Evolutionary conservation across 1,284 basidiomycete genomes (phyloP), one percentile per base, ranked within the genome.

Genomic region (Vanrija sp.): DNA sequence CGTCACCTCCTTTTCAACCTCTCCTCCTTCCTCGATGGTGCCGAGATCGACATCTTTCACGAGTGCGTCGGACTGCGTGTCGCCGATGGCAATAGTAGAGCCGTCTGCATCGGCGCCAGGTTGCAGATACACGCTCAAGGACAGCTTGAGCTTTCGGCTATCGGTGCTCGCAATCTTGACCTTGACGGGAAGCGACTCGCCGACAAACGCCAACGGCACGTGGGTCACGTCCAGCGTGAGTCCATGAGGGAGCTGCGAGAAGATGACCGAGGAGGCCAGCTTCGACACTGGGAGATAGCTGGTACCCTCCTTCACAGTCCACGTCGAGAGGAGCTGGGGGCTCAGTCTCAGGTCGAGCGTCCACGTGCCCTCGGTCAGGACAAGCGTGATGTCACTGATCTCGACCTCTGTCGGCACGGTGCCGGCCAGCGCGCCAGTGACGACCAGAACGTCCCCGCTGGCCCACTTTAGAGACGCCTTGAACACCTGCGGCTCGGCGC

Each of bases 91-190:
- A 15, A 71, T 57, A 1, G 53, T 58, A 25, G 51, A 60, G 89
- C 89, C 81, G 21, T 87, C 84, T 54, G 84, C 83, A 60, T 91
- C 89, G 61, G 89, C 87, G 1, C 84, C 83, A 3, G 90, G 89
- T 57, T 91, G 89, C 38, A 94, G 72, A 47, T 91, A 79, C 2
- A 88, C 82, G 57, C 89, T 87, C 7, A 91, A 77, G 4, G 80
- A 72, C n/a, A 89, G 74, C 6, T 86, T 82, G 19, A 94, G 73
- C 19, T 83, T 80, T 18, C 83, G 78, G 26, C 82, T 81, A 68
- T 93, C 90, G 4, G 77, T 67, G 66, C 90, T 92, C 6, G 76
- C 81, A 14, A 92, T 79, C 16, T 51, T 5, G 39, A 94, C 78
- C 16, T 71, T 69, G 58, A 94, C 84, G 0, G 86, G 84, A 65